These are phyloP conservation scores for Daldinia childiae DNA, from an alignment of 495 filamentous ascomycete genomes.

Conservation along the genomic window DNA sequence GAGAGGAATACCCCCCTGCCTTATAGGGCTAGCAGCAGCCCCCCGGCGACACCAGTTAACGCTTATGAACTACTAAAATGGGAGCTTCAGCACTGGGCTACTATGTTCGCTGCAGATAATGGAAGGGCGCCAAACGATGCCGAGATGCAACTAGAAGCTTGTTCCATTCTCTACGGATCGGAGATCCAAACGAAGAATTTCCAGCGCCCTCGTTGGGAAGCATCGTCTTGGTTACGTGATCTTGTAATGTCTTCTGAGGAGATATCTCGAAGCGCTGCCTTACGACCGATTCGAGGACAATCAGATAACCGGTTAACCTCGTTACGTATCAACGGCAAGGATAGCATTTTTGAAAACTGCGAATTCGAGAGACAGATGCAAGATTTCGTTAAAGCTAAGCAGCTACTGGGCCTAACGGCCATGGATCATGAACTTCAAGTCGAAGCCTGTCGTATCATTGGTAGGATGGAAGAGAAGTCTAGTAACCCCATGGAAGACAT, in stretches of 20 bases:
- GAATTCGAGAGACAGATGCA: constrained; percentile 58
- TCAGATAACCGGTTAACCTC: constrained; percentile 47
- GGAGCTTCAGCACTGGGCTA: constrained; percentile 56
- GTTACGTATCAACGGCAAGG: constrained; percentile 59
- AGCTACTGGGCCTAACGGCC: constrained; percentile 61
- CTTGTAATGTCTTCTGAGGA: constrained; percentile 56
- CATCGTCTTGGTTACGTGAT: constrained; percentile 63
- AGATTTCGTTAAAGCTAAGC: constrained; percentile 58
- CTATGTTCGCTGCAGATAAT: constrained; percentile 42
- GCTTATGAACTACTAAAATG: constrained; percentile 63
- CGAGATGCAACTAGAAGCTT: constrained; percentile 57
- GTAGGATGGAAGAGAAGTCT: constrained; percentile 58
- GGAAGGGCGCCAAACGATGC: constrained; percentile 50
- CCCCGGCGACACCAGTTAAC: constrained; percentile 50
- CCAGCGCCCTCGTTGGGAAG: constrained; percentile 33
- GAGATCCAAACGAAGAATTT: constrained; percentile 44
- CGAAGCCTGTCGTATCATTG: constrained; percentile 61
- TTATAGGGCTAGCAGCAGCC: constrained; percentile 51
- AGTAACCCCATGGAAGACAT: constrained; percentile 54
- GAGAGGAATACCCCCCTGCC: constrained; percentile 61
- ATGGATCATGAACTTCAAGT: constrained; percentile 63
- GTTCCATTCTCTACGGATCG: constrained; percentile 53
- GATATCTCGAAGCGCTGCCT: constrained; percentile 47
- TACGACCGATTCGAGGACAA: constrained; percentile 48
- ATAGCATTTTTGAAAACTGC: constrained; percentile 58